Evolutionary conservation across 148 eudicot genomes (phyloP), one percentile per base, ranked within the genome.

Genomic region (Polygonum maritimum): DNA sequence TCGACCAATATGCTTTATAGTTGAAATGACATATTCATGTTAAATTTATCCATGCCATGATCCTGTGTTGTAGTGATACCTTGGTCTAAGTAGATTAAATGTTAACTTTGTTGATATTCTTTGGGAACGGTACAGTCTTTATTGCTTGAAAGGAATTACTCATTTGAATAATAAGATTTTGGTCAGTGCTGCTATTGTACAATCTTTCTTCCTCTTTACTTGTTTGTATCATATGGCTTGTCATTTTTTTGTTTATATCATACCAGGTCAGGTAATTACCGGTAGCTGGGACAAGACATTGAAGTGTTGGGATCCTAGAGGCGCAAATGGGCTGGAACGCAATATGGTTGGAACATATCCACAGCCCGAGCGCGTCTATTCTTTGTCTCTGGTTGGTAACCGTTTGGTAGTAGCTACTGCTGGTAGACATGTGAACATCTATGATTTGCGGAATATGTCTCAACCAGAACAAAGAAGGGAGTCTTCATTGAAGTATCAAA

Each of bases 301-400:
- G 38, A 94, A 92, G 84, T 94, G 98, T 69, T 94, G 98, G 98
- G 98, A 94, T 82, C 98, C 98, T 45, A 92, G 98, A 88, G 97
- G 98, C 62, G 89, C 96, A 74, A 86, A 92, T 75, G 95, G 97
- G 78, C 93, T 85, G 81, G 98, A 94, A 74, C 95, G 85, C 35
- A 85, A 92, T 78, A 93, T 90, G 81, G 89, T 89, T 77, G 98
- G 98, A 75, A 92, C 98, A 69, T 94, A 92, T 74, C 60, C 80
- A 75, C 98, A 94, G 82, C 98, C 97, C n/a, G 98, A 94, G 80
- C 98, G 97, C 76, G 94, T 90, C 75, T 94, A 94, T 78, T 94
- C 98, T 70, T 41, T 94, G 75, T 94, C 98, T 75, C 84, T 92
- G 71, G 93, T 94, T 80, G 93, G 93, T 55, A 84, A 92, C 65